Percentiles rank a stretch among this genome's conserved stretches.
Evolutionary conservation across 2,329 filamentous ascomycete species (phyloP).

Genomic region (Tolypocladium nubicola): DNA sequence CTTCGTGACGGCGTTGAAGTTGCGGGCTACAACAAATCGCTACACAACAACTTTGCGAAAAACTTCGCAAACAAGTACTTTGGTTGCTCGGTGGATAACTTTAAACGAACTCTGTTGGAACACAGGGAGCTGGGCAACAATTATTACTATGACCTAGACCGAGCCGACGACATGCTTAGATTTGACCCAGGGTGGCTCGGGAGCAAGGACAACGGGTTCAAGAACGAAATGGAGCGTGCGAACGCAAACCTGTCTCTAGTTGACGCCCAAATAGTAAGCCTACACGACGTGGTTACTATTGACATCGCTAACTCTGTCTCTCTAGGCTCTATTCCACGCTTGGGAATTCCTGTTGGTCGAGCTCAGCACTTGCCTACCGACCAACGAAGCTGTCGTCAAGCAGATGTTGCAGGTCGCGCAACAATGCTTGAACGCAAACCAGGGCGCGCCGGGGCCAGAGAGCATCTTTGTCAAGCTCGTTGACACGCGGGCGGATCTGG

Average conservation of each 20-base stretch:
- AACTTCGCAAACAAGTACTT: slow-evolving; percentile 76
- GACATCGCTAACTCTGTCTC: slow-evolving; percentile 7
- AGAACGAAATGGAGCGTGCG: slow-evolving; percentile 71
- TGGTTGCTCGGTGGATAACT: slow-evolving; percentile 61
- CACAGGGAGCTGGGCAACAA: slow-evolving; percentile 56
- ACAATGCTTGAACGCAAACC: slow-evolving; percentile 71
- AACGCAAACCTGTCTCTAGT: slow-evolving; percentile 88
- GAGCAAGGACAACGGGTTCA: slow-evolving; percentile 60
- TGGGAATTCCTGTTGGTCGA: slow-evolving; percentile 87
- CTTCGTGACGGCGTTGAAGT: slow-evolving; percentile 67
- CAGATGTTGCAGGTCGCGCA: slow-evolving; percentile 65
- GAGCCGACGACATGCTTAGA: slow-evolving; percentile 65
- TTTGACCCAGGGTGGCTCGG: slow-evolving; percentile 73
- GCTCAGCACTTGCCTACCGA: slow-evolving; percentile 55
- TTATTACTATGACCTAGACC: slow-evolving; percentile 75
- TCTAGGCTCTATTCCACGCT: slow-evolving; percentile 68
- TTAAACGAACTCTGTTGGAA: slow-evolving; percentile 65
- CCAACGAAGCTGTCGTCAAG: slow-evolving; percentile 45
- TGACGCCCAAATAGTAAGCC: slow-evolving; percentile 69
- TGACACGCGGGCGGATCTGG: slow-evolving; percentile 66
- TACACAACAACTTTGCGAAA: slow-evolving; percentile 74
- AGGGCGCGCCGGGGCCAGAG: slow-evolving; percentile 60
- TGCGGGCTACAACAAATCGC: slow-evolving; percentile 74
- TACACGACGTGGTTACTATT: neutral
- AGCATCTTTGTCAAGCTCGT: slow-evolving; percentile 73